A percentile compares a stretch with the other conserved stretches of the same genome.
Evolutionary conservation across 192 early-diverging fungal species (phyloP).

Genomic region (Coemansia javaensis): DNA sequence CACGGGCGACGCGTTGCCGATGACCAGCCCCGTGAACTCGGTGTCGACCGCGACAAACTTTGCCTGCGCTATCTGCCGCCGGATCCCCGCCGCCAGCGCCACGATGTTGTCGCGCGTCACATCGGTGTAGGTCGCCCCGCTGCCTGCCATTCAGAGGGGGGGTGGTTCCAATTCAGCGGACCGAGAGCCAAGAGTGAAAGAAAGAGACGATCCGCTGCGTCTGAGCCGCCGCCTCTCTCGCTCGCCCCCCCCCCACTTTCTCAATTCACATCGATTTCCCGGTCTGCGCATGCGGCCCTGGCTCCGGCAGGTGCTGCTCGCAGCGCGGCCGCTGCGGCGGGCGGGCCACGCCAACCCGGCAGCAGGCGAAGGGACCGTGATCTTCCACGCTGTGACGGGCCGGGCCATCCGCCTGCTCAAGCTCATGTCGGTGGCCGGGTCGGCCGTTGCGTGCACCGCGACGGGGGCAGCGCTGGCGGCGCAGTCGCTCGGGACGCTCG

Average conservation of each 20-base stretch:
- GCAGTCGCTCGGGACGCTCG: constrained; percentile 14
- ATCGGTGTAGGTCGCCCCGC: constrained; percentile 55
- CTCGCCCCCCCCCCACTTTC: no score
- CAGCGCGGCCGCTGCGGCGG: not conserved
- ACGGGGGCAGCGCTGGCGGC: constrained; percentile 13
- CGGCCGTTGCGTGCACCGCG: constrained; percentile 27
- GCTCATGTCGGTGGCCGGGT: constrained; percentile 45
- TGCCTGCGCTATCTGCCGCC: constrained; percentile 49
- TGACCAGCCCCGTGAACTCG: constrained; percentile 84
- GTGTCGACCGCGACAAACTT: constrained; percentile 82
- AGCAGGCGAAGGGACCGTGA: constrained; percentile 1
- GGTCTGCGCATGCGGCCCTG: not conserved
- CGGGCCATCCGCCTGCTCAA: constrained; percentile 45
- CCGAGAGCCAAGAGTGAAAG: no score
- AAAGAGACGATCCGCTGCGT: no score
- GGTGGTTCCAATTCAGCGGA: no score
- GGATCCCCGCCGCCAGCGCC: constrained; percentile 45
- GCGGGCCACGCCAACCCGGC: not conserved
- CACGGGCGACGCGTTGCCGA: constrained; percentile 20
- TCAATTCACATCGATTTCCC: no score
- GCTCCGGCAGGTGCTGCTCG: no score
- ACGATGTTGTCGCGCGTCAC: constrained; percentile 61
- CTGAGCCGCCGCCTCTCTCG: no score
- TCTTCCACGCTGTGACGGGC: constrained; percentile 36
- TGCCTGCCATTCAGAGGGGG: constrained; percentile 8